Evolutionary conservation across 2,329 filamentous ascomycete genomes (phyloP).

Genomic region (Cladorrhinum sp.): DNA sequence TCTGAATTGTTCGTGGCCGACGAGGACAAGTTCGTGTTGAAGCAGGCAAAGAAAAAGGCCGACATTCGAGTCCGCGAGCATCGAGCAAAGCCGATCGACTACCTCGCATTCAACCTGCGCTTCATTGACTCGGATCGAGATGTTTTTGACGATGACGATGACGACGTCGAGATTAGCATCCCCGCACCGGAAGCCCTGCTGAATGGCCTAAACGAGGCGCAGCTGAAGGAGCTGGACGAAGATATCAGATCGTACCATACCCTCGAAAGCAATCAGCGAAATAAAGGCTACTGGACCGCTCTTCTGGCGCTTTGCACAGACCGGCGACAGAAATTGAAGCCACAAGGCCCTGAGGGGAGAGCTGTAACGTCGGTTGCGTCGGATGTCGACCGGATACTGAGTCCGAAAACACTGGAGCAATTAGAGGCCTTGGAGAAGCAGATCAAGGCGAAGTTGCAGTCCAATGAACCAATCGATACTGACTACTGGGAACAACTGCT

Average conservation of each 20-base stretch:
- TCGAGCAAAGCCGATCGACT: constrained; percentile 88
- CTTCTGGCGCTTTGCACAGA: constrained; percentile 82
- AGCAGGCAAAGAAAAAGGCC: constrained; percentile 97
- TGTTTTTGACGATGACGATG: constrained; percentile 80
- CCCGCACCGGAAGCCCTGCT: constrained; percentile 80
- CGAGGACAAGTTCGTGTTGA: constrained; percentile 92
- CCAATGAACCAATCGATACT: constrained; percentile 87
- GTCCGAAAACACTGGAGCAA: constrained; percentile 81
- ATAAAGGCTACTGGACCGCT: constrained; percentile 89
- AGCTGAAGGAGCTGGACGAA: constrained; percentile 73
- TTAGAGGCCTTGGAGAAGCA: constrained; percentile 83
- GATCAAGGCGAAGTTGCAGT: constrained; percentile 80
- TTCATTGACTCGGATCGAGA: constrained; percentile 84
- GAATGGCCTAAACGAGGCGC: constrained; percentile 62
- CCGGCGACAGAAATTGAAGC: constrained; percentile 62
- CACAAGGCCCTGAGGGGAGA: constrained; percentile 62
- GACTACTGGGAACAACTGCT: constrained; percentile 98
- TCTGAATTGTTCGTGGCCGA: constrained; percentile 83
- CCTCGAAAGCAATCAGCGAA: constrained; percentile 73
- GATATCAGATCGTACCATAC: constrained; percentile 79
- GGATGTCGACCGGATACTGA: constrained; percentile 84
- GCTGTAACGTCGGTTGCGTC: constrained; percentile 78
- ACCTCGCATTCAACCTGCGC: constrained; percentile 84
- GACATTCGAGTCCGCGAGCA: constrained; percentile 90
- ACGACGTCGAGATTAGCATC: constrained; percentile 69